phyloP scores from a whole-genome alignment of 2,329 filamentous ascomycete species.

The Microsporum audouinii region DNA sequence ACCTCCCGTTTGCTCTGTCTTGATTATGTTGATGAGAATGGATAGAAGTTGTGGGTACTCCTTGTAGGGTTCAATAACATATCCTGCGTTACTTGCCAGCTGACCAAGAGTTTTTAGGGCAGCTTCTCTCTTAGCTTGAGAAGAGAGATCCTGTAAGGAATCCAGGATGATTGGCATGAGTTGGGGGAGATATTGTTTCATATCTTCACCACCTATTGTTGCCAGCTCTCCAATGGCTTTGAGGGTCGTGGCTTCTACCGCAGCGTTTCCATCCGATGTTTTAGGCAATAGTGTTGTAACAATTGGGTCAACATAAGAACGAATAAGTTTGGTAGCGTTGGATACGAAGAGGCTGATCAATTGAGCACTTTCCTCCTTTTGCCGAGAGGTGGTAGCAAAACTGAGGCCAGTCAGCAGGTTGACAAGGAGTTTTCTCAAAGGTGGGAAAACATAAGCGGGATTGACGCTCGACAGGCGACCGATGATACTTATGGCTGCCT shows the following conservation, averaged over 20 bases:
- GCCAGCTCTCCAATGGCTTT: slow-evolving; percentile 90
- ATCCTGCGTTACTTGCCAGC: slow-evolving; percentile 88
- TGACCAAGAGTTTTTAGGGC: slow-evolving; percentile 84
- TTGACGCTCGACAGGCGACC: slow-evolving; percentile 84
- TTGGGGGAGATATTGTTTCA: slow-evolving; percentile 79
- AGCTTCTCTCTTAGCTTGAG: slow-evolving; percentile 77
- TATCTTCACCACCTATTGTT: slow-evolving; percentile 84
- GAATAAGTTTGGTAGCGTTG: slow-evolving; percentile 84
- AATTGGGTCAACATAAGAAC: slow-evolving; percentile 95
- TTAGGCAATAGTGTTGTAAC: slow-evolving; percentile 84
- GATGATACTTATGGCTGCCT: slow-evolving; percentile 92
- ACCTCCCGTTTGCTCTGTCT: slow-evolving; percentile 76
- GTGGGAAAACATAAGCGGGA: slow-evolving; percentile 94
- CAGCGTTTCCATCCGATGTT: slow-evolving; percentile 69
- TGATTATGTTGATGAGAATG: slow-evolving; percentile 85
- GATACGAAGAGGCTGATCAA: slow-evolving; percentile 85
- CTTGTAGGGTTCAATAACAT: slow-evolving; percentile 91
- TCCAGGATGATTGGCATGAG: slow-evolving; percentile 94
- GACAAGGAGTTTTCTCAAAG: slow-evolving; percentile 84
- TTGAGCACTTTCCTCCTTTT: slow-evolving; percentile 93
- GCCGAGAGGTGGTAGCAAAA: slow-evolving; percentile 84
- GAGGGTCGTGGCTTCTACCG: slow-evolving; percentile 87
- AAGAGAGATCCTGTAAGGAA: slow-evolving; percentile 86
- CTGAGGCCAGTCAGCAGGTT: slow-evolving; percentile 94
- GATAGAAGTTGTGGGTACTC: slow-evolving; percentile 91